Evolutionary conservation across 2,329 filamentous ascomycete species (phyloP).

Genomic region (Paraphaeosphaeria sporulosa): DNA sequence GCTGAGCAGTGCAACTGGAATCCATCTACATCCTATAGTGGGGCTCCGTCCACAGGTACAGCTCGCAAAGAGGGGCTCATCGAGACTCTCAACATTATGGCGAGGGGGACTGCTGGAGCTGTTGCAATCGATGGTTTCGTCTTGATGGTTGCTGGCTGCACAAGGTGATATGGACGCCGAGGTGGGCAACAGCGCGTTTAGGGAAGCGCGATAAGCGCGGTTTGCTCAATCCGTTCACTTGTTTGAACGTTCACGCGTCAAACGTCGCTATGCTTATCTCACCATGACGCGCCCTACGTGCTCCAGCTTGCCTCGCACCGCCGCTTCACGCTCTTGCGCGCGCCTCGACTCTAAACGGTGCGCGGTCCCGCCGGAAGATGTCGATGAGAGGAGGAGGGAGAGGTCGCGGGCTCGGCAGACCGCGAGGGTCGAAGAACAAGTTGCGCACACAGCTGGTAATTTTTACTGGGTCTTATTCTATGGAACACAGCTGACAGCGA

Average conservation of each 20-base stretch:
- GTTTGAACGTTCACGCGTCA: not conserved
- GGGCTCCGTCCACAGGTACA: too few relatives aligned
- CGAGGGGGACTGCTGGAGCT: too few relatives aligned
- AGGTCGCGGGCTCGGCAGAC: conserved; percentile 23
- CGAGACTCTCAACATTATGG: too few relatives aligned
- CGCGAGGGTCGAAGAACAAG: conserved; percentile 24
- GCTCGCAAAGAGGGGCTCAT: too few relatives aligned
- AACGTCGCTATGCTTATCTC: conserved; percentile 7
- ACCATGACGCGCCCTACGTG: conserved; percentile 16
- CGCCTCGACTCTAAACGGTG: not conserved
- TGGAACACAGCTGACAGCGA: conserved; percentile 3
- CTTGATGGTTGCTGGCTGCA: not conserved
- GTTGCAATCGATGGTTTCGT: too few relatives aligned
- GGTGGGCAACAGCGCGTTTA: not conserved
- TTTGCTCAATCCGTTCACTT: not conserved
- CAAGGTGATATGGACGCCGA: not conserved
- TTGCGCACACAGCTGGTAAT: conserved; percentile 25
- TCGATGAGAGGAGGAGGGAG: conserved; percentile 27
- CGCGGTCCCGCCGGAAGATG: conserved; percentile 23
- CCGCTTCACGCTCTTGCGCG: not conserved
- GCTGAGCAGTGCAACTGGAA: too few relatives aligned
- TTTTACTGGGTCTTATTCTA: not conserved
- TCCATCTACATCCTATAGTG: too few relatives aligned
- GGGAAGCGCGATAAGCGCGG: not conserved
- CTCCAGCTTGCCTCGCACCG: not conserved